These are phyloP conservation scores for Komagataea norvegica DNA, from an alignment of 1,139 yeast species.

Conservation along the genomic window DNA sequence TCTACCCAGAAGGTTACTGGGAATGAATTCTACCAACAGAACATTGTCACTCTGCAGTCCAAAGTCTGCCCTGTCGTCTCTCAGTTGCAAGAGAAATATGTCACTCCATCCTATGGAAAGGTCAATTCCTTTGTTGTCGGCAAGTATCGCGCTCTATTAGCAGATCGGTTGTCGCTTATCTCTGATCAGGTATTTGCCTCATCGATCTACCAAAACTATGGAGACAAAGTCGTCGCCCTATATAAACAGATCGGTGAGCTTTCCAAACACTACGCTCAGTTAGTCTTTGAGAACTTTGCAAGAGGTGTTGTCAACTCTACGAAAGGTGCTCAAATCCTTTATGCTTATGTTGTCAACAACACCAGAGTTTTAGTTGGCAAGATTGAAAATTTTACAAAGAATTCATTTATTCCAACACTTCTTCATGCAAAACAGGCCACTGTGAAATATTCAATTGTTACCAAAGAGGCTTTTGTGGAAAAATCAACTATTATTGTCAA, in stretches of 20 bases:
- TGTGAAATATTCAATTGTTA: not conserved
- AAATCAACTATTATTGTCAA: no score
- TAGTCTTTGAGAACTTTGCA: constrained; percentile 13
- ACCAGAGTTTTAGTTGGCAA: not conserved
- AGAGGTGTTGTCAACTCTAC: constrained; percentile 4
- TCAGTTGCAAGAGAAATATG: constrained; percentile 8
- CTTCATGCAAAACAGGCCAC: no score
- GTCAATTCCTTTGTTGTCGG: constrained; percentile 3
- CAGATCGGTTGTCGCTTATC: constrained; percentile 13
- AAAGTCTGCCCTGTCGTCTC: constrained; percentile 14
- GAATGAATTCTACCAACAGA: constrained; percentile 15
- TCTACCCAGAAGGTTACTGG: constrained; percentile 2
- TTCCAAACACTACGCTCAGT: not conserved
- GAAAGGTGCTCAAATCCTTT: constrained; percentile 4
- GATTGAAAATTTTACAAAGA: no score
- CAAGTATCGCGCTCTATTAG: constrained; percentile 15
- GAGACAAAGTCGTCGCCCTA: not conserved
- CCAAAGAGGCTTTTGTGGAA: no score
- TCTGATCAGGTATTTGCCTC: constrained; percentile 10
- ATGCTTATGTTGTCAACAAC: constrained; percentile 3
- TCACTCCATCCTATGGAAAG: constrained; percentile 12
- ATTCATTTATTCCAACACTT: no score
- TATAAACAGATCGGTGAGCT: not conserved
- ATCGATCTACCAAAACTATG: constrained; percentile 7
- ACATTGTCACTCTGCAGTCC: constrained; percentile 15